phyloP scores from a whole-genome alignment of 441 rosid species.

The Viola pubescens region DNA sequence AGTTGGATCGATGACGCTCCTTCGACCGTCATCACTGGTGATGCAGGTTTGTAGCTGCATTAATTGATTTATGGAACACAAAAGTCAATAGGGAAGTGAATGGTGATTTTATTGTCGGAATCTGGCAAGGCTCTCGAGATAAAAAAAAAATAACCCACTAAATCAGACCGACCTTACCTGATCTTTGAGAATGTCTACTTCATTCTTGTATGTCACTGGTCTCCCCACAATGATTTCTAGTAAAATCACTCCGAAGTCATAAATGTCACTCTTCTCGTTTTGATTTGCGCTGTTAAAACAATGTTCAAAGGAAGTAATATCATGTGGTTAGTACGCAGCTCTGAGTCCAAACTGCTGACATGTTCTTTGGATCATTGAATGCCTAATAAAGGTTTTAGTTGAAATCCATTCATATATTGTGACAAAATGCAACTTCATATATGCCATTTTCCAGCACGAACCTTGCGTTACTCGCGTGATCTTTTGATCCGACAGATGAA shows the following conservation, averaged over 20 bases:
- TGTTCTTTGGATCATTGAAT: not conserved
- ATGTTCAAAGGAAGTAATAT: not conserved
- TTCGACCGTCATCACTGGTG: conserved; percentile 40
- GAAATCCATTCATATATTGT: not conserved
- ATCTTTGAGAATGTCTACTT: conserved; percentile 45
- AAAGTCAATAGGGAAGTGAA: too few species aligned
- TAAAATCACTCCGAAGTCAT: conserved; percentile 78
- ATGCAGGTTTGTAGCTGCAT: conserved; percentile 55
- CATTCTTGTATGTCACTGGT: conserved; percentile 42
- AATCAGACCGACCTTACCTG: conserved; percentile 30
- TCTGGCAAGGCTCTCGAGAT: not conserved
- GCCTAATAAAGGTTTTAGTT: not conserved
- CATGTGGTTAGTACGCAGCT: not conserved
- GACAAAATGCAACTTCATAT: not conserved
- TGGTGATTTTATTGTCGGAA: not conserved
- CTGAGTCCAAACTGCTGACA: not conserved
- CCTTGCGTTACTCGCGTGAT: conserved; percentile 34
- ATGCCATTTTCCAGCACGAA: conserved; percentile 13
- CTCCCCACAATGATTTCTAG: conserved; percentile 76
- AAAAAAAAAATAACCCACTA: too few species aligned
- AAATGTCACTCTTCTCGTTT: conserved; percentile 54
- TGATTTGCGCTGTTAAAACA: conserved; percentile 31
- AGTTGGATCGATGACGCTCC: conserved; percentile 57
- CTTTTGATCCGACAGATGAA: conserved; percentile 37
- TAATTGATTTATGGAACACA: not conserved